Percentiles rank a stretch among this genome's conserved stretches.
phyloP scores from a whole-genome alignment of 2,329 filamentous ascomycete genomes.

The Penicillium digitatum region DNA sequence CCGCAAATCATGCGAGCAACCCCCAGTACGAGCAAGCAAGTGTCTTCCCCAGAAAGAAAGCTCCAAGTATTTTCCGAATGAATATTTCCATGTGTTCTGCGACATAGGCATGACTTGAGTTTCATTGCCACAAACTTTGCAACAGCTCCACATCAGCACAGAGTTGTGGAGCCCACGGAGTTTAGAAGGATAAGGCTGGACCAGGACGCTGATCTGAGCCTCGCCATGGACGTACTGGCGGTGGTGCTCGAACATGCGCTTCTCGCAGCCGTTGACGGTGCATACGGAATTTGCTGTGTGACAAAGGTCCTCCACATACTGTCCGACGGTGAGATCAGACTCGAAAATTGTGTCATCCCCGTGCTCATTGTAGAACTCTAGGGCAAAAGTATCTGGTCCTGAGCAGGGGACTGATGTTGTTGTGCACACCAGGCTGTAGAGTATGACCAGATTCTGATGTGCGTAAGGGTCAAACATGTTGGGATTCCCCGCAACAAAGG shows the following conservation, averaged over 20 bases:
- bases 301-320: slow-evolving; percentile 90
- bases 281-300: slow-evolving; percentile 72
- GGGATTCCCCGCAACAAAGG: slow-evolving; percentile 80
- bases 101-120: slow-evolving; percentile 90
- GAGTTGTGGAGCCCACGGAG: slow-evolving; percentile 64
- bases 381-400: slow-evolving; percentile 82
- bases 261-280: slow-evolving; percentile 77
- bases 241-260: slow-evolving; percentile 87
- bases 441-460: slow-evolving; percentile 91
- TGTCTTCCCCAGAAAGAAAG: slow-evolving; percentile 92
- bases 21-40: slow-evolving; percentile 66
- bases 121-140: slow-evolving; percentile 85
- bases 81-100: slow-evolving; percentile 93
- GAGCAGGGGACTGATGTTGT: slow-evolving; percentile 88
- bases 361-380: slow-evolving; percentile 92
- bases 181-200: slow-evolving; percentile 69
- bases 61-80: slow-evolving; percentile 97
- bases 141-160: slow-evolving; percentile 97
- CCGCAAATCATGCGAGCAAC: slow-evolving; percentile 89
- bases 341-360: slow-evolving; percentile 65
- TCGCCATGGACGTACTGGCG: slow-evolving; percentile 96
- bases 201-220: slow-evolving; percentile 85
- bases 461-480: slow-evolving; percentile 92
- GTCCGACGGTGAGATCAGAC: slow-evolving; percentile 86
- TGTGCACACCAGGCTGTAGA: slow-evolving; percentile 92